A percentile compares a stretch with the other conserved stretches of the same genome.
phyloP scores from a whole-genome alignment of 768 basidiomycete genomes.

The Boletus vinaceobasis region DNA sequence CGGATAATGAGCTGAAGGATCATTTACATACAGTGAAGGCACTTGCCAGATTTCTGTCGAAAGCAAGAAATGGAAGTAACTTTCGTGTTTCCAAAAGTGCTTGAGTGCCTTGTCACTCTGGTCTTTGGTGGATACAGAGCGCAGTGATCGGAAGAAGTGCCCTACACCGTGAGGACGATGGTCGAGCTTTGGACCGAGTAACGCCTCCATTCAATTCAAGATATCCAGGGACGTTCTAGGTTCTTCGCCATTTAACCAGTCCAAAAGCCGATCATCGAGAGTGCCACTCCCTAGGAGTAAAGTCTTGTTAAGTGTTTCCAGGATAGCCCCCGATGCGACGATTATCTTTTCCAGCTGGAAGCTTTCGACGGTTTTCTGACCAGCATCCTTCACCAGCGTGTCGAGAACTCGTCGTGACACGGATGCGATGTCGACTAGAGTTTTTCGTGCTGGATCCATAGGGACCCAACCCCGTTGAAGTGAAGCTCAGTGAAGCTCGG shows the following conservation, averaged over 20 bases:
- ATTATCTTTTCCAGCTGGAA: slow-evolving; percentile 1
- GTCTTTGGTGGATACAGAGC: background rate
- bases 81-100: background rate
- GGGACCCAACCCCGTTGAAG: too few species aligned
- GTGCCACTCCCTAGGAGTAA: background rate
- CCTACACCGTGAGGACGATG: background rate
- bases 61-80: slow-evolving; percentile 14
- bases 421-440: slow-evolving; percentile 2
- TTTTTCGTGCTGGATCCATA: background rate
- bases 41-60: slow-evolving; percentile 12
- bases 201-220: slow-evolving; percentile 8
- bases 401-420: background rate
- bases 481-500: too few species aligned
- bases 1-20: background rate
- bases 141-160: background rate
- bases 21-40: too few species aligned
- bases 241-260: slow-evolving; percentile 9
- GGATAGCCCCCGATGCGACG: background rate
- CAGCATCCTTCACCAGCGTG: background rate
- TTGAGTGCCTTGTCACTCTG: slow-evolving; percentile 1
- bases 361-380: background rate
- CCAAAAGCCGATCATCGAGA: slow-evolving; percentile 5
- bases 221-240: background rate
- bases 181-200: background rate
- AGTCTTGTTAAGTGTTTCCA: slow-evolving; percentile 5